A percentile compares a stretch with the other conserved stretches of the same genome.
These are phyloP conservation scores for Zoysia matrella DNA, from an alignment of 202 grass and related monocot genomes.

Conservation along the genomic window DNA sequence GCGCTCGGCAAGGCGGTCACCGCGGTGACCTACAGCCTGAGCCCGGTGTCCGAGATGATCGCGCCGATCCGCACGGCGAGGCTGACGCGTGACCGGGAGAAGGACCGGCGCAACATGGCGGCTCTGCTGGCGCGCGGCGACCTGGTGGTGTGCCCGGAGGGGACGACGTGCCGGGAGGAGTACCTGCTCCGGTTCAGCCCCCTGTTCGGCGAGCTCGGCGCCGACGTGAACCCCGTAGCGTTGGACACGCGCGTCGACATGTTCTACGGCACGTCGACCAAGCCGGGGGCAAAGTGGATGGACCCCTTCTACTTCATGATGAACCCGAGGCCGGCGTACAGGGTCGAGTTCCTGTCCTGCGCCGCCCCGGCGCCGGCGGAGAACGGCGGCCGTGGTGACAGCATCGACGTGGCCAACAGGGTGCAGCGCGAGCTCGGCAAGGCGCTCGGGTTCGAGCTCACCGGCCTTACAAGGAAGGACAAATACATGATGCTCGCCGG, in stretches of 20 bases:
- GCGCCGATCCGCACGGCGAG: conserved; percentile 59
- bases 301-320: conserved; percentile 71
- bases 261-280: conserved; percentile 8
- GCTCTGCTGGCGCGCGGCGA: conserved; percentile 19
- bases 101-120: conserved; percentile 61
- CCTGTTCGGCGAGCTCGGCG: conserved; percentile 69
- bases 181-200: conserved; percentile 74
- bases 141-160: conserved; percentile 57
- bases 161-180: conserved; percentile 63
- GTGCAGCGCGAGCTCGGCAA: conserved; percentile 59
- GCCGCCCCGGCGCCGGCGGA: neutral
- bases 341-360: conserved; percentile 51
- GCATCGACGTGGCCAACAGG: conserved; percentile 63
- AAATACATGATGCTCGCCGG: conserved; percentile 77
- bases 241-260: conserved; percentile 54
- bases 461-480: conserved; percentile 60
- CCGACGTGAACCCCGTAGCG: conserved; percentile 58
- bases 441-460: conserved; percentile 63
- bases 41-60: conserved; percentile 64
- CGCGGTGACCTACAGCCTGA: conserved; percentile 72
- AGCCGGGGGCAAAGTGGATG: conserved; percentile 63
- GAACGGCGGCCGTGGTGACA: neutral
- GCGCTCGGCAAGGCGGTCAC: conserved; percentile 46
- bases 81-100: conserved; percentile 58
- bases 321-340: conserved; percentile 64